Evolutionary conservation across 768 basidiomycete species (phyloP), one percentile per base, ranked within the genome.

Genomic region (Pleurotus djamor): DNA sequence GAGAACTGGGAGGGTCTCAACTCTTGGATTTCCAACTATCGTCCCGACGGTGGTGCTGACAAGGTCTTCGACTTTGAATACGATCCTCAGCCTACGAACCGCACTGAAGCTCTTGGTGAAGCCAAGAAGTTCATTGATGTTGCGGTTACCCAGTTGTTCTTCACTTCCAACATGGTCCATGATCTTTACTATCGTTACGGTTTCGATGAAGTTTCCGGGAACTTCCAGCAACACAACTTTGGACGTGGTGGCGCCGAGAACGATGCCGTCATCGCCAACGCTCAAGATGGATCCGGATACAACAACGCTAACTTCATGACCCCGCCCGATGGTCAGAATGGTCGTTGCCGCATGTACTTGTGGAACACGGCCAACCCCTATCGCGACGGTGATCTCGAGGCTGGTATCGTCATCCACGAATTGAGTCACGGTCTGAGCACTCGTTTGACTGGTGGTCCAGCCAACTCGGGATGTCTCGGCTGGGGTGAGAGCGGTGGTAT

Each of bases 201-300:
- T 16, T 99, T 99, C 72, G 91, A 91, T 68, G 96, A 98, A 72
- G 79, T 79, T 7, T 76, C 91, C 1, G 96, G 96, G 12, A 98
- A 99, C 82, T 99, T 98, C 89, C 96, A 99, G 74, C 93, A 95
- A 67, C 84, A 92, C 82, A 98, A 98, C 84, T 96, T 96, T 66
- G 95, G 87, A 0, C 86, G 87, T 43, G 96, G 96, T 32, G 96
- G 96, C 17, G 73, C 74, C 57, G 94, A 94, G 67, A 84, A 84
- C 62, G 95, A 99, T 64, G 94, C 87, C 35, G 92, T 99, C 59
- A 94, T 97, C 61, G 86, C 91, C 57, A 96, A 96, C 67, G 96
- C 96, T 1, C 94, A 98, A 73, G 96, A 98, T 65, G 96, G 96
- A 43, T 89, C 86, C 12, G 96, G 95, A 1, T 95, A 85, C 76